Evolutionary conservation across 1,284 basidiomycete species (phyloP), one percentile per base, ranked within the genome.

Genomic region (Rhodotorula sp.): DNA sequence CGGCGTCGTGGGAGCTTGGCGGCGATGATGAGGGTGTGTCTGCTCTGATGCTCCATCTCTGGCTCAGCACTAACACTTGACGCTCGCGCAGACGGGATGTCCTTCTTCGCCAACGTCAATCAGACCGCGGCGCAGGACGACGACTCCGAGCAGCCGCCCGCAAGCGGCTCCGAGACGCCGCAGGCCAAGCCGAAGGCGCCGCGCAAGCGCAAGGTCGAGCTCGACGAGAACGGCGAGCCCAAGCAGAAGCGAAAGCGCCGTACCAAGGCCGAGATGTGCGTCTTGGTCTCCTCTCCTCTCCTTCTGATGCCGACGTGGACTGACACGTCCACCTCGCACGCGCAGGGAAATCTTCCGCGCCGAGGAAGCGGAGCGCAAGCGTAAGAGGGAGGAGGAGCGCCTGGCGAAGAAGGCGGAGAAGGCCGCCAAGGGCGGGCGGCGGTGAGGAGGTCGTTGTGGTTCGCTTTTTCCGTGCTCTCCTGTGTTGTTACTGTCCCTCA

Each of bases 21-120:
- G 36, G 55, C 3, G 77, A 78, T 53, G 77, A 78, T 27, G 76
- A 78, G 29, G 76, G 71, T 71, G 60, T 59, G 64, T 54, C 48
- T 13, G 37, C 19, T 29, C 13, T 36, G n/a, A n/a, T n/a, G 1
- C 21, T 32, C 27, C 12, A 12, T 21, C 13, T 19, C n/a, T 51
- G 6, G 21, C 25, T 41, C n/a, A 19, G 29, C 13, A 1, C n/a
- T 34, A 8, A 32, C 19, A 15, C 3, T 12, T 10, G 5, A 19
- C 10, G 7, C 17, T 0, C 44, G 12, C 27, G 29, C 68, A 70
- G 73, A 75, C 34, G 70, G 63, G 22, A 66, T 75, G 54, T 64
- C 61, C 21, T 77, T 77, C 69, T 77, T 77, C 60, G 62, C 72
- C 27, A 68, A 70, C 59, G 57, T 68, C 29, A 68, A 67, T 37